phyloP scores from a whole-genome alignment of 805 yeast species.

The Yarrowia sp. region DNA sequence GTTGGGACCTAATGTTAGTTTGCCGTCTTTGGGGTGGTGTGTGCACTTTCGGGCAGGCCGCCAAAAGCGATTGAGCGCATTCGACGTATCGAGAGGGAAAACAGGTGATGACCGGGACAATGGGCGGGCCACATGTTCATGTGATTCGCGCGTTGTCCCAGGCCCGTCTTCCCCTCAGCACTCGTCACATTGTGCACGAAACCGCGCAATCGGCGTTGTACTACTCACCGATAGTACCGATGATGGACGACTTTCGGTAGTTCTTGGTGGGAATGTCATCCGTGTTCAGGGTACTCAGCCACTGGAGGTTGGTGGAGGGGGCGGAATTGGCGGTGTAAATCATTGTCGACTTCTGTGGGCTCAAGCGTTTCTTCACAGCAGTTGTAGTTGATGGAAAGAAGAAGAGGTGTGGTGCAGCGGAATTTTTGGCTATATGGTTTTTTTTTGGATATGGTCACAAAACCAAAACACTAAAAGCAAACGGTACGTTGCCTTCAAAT shows the following conservation, averaged over 20 bases:
- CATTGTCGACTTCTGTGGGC: constrained; percentile 6
- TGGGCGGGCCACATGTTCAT: not conserved
- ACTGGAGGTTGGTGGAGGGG: constrained; percentile 60
- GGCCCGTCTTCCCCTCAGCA: not conserved
- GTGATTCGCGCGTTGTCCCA: not conserved
- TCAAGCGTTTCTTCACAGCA: not conserved
- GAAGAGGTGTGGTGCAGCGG: constrained; percentile 32
- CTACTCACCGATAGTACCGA: constrained; percentile 83
- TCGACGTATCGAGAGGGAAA: not conserved
- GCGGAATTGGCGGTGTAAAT: constrained; percentile 39
- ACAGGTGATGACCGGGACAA: not conserved
- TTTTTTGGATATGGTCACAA: constrained; percentile 6
- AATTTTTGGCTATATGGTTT: constrained; percentile 32
- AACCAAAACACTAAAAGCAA: constrained; percentile 17
- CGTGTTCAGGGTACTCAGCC: constrained; percentile 83
- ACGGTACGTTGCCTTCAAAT: constrained; percentile 24
- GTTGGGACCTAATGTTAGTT: constrained; percentile 70
- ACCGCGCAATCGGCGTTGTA: not conserved
- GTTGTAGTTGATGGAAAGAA: constrained; percentile 17
- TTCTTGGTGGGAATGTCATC: constrained; percentile 74
- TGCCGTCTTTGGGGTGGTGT: constrained; percentile 12
- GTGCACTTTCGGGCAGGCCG: no score
- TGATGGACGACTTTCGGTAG: constrained; percentile 93
- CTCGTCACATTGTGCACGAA: not conserved
- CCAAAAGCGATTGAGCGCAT: constrained; percentile 3